Percentiles rank a stretch among this genome's conserved stretches.
phyloP scores from a whole-genome alignment of 1,139 yeast genomes.

The Candida pseudoviswanathii region DNA sequence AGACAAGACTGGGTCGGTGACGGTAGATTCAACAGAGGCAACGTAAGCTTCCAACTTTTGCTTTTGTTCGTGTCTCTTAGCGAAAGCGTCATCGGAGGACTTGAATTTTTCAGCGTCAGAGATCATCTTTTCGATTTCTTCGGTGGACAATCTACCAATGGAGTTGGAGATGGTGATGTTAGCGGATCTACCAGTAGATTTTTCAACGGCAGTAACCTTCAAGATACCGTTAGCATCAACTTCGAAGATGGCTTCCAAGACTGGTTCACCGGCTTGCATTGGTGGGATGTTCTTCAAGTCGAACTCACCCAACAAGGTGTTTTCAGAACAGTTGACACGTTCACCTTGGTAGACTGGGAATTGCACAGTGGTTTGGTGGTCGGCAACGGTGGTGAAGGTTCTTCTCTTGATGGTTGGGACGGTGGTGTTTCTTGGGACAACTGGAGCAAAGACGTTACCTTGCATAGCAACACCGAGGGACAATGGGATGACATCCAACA shows the following conservation, averaged over 20 bases:
- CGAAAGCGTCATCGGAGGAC: slow-evolving; percentile 98
- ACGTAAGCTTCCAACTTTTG: slow-evolving; percentile 99
- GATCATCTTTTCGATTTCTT: slow-evolving; percentile 98
- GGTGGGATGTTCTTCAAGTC: slow-evolving; percentile 99
- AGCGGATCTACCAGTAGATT: slow-evolving; percentile 98
- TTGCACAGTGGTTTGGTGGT: slow-evolving; percentile 98
- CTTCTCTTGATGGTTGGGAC: slow-evolving; percentile 99
- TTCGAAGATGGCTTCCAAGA: slow-evolving; percentile 98
- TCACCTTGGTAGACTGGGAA: slow-evolving; percentile 99
- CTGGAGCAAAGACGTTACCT: slow-evolving; percentile 98
- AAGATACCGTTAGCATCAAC: slow-evolving; percentile 99
- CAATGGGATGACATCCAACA: slow-evolving; percentile 98
- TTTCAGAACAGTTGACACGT: slow-evolving; percentile 99
- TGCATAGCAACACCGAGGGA: slow-evolving; percentile 99
- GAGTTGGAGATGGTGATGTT: slow-evolving; percentile 99
- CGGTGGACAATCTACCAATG: slow-evolving; percentile 97
- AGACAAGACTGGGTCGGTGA: slow-evolving; percentile 97
- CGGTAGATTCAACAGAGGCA: slow-evolving; percentile 94
- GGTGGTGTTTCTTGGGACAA: slow-evolving; percentile 99
- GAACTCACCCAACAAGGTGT: slow-evolving; percentile 99
- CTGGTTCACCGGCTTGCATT: slow-evolving; percentile 99
- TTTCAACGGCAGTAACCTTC: slow-evolving; percentile 99
- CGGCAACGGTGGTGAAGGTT: slow-evolving; percentile 99
- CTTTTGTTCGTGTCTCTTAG: slow-evolving; percentile 99
- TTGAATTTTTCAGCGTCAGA: slow-evolving; percentile 98